phyloP scores from a whole-genome alignment of 2,329 filamentous ascomycete genomes.

The Fusarium austroafricanum region DNA sequence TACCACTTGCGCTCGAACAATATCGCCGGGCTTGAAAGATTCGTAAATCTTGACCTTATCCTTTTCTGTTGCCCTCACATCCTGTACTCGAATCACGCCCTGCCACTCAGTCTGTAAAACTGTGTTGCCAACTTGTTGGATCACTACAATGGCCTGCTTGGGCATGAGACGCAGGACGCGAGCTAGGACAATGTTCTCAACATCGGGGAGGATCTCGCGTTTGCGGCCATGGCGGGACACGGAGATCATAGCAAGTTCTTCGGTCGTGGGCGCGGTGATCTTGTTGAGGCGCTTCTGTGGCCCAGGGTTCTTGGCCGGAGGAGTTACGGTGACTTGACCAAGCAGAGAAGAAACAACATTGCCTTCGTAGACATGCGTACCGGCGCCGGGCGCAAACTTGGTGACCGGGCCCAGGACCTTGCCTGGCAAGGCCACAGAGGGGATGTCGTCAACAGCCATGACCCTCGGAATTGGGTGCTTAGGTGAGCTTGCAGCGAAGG shows the following conservation, averaged over 20 bases:
- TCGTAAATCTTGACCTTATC: constrained; percentile 93
- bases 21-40: constrained; percentile 91
- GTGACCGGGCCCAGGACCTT: constrained; percentile 77
- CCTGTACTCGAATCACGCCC: constrained; percentile 86
- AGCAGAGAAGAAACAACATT: constrained; percentile 85
- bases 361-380: constrained; percentile 83
- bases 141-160: constrained; percentile 85
- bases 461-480: constrained; percentile 11
- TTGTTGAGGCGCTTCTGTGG: constrained; percentile 70
- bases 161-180: constrained; percentile 87
- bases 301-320: constrained; percentile 59
- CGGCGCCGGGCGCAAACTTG: constrained; percentile 78
- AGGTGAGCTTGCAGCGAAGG: constrained; percentile 22
- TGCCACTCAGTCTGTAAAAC: constrained; percentile 85
- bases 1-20: constrained; percentile 87
- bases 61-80: constrained; percentile 95
- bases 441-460: constrained; percentile 51
- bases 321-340: constrained; percentile 72
- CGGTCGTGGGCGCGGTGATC: constrained; percentile 60
- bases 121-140: constrained; percentile 81
- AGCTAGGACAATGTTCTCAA: constrained; percentile 83
- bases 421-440: constrained; percentile 80
- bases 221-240: constrained; percentile 63
- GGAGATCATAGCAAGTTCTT: constrained; percentile 65
- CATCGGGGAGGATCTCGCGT: constrained; percentile 82